These are phyloP conservation scores for Spinacia oleracea DNA, from an alignment of 179 eudicot genomes.

Conservation along the genomic window DNA sequence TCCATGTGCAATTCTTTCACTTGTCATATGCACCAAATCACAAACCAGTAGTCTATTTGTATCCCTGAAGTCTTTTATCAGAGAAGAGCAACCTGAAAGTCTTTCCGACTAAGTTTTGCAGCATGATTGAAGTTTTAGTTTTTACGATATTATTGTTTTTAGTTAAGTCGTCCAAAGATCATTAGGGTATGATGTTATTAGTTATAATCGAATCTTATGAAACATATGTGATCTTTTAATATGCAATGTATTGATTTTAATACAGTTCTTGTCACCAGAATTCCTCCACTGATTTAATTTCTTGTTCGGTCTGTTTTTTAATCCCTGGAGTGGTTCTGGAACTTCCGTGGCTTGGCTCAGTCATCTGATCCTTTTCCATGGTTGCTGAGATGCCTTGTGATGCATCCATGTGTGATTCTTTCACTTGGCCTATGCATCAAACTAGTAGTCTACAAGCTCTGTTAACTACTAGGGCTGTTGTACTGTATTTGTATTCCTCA, in stretches of 20 bases:
- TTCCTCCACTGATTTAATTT: no score
- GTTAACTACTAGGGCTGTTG: no score
- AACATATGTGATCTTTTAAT: background rate
- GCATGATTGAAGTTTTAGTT: background rate
- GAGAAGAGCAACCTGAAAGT: background rate
- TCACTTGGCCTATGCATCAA: no score
- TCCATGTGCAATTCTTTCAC: background rate
- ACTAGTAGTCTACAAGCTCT: no score
- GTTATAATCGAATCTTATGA: background rate
- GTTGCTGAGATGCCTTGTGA: no score
- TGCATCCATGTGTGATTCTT: no score
- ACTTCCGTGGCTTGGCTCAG: no score
- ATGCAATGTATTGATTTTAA: background rate
- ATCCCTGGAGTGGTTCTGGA: no score
- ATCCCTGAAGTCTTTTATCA: background rate
- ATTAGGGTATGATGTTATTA: background rate
- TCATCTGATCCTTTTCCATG: no score
- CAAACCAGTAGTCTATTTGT: no score
- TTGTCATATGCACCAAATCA: background rate
- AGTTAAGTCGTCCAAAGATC: background rate
- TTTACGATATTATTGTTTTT: background rate
- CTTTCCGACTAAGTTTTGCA: no score
- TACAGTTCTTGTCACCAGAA: background rate
- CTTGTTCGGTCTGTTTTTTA: background rate
- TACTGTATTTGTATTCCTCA: no score